Evolutionary conservation across 352 stramenopile genomes (phyloP), one percentile per base, ranked within the genome.

Genomic region (Halophytophthora batemanensis): DNA sequence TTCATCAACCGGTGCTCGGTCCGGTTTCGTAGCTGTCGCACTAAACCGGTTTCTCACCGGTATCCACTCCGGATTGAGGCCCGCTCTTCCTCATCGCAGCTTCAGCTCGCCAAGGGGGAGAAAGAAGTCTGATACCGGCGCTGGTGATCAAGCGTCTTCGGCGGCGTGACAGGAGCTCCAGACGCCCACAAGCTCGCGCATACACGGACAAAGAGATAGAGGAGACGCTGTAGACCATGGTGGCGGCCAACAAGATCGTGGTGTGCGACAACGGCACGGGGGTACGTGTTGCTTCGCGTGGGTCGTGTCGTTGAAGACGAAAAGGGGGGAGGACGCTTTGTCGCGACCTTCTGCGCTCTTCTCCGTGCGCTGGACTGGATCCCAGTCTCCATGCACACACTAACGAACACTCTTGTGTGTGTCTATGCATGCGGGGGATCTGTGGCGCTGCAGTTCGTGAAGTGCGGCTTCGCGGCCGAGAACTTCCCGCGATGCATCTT

Each of bases 401-500:
- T 31, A 31, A 31, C 25, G 25, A 8, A 8, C 25, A 8, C 4
- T 31, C 25, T 31, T 31, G 25, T 31, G 25, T 8, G 25, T 31
- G 25, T 31, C 4, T 31, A 31, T 31, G 25, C 56, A 7, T 62
- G 35, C 41, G 21, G 15, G 10, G 12, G 33, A 3, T 36, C 25
- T 31, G 25, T 8, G 25, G 25, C 4, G 25, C 25, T 31, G 25
- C 56, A 92, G 80, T 93, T 91, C 61, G 82, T 96, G n/a, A 96
- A 98, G 73, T 79, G 81, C 29, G 93, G 94, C 3, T 98, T 97
- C 61, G 93, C 93, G 15, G 90, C 86, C 22, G 90, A 98, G 59
- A 98, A 98, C 65, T 97, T 98, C 54, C 95, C 95, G 25, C 84
- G 85, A 53, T 87, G 77, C 53, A 96, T 98, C 56, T 98, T 98